Conservation (phyloP, 306 rosid species). For the Carpinus fangiana region DNA sequence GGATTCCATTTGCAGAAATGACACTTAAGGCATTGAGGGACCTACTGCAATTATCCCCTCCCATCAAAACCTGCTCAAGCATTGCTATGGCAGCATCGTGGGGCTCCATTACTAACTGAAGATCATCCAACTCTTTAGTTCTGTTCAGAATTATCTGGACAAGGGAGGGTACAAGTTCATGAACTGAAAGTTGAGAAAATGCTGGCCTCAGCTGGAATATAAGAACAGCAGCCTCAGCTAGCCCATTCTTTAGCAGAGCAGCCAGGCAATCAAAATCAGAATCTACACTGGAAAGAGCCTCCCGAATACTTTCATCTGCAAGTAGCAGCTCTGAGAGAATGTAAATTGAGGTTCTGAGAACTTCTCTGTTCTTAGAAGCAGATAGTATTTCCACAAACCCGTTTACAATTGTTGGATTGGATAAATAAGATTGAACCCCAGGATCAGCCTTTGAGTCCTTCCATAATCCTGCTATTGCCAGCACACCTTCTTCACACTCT, state of each 20-base stretch:
- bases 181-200: constrained; percentile 62
- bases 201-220: constrained; percentile 74
- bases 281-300: constrained; percentile 72
- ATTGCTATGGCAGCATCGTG: constrained; percentile 69
- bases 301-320: constrained; percentile 66
- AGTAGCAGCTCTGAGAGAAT: constrained; percentile 72
- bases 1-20: constrained; percentile 74
- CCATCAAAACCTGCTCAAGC: constrained; percentile 70
- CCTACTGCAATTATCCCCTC: constrained; percentile 79
- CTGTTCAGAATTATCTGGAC: constrained; percentile 53
- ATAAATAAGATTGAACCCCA: constrained; percentile 64
- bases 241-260: constrained; percentile 70
- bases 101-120: constrained; percentile 67
- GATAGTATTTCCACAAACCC: constrained; percentile 84
- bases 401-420: constrained; percentile 65
- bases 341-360: constrained; percentile 67
- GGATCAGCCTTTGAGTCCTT: constrained; percentile 80
- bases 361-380: constrained; percentile 67
- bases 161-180: constrained; percentile 72
- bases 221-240: constrained; percentile 79
- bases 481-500: constrained; percentile 76
- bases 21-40: constrained; percentile 65
- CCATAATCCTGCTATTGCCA: constrained; percentile 66
- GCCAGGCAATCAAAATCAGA: constrained; percentile 89
- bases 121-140: constrained; percentile 53